phyloP scores from a whole-genome alignment of 2,329 filamentous ascomycete genomes.

The Hyphodiscus sp. region DNA sequence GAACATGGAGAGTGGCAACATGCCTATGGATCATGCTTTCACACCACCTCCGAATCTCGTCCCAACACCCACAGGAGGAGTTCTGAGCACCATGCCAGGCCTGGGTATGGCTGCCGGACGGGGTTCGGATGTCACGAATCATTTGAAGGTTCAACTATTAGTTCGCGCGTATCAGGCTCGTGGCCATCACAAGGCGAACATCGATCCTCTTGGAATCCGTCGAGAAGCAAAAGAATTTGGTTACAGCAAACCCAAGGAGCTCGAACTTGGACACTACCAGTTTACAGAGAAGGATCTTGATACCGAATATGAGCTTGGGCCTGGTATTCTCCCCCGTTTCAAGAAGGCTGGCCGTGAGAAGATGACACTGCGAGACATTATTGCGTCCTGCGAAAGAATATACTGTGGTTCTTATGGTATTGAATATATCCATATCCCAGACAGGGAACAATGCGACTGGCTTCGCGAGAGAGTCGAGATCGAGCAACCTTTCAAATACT shows the following conservation, averaged over 20 bases:
- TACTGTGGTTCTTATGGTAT: constrained; percentile 98
- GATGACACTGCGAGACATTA: constrained; percentile 95
- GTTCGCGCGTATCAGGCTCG: constrained; percentile 97
- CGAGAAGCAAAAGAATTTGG: constrained; percentile 78
- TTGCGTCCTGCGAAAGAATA: constrained; percentile 85
- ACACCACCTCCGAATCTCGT: constrained; percentile 90
- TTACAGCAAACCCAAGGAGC: constrained; percentile 83
- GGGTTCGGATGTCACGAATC: constrained; percentile 83
- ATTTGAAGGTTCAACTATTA: constrained; percentile 95
- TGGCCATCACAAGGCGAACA: constrained; percentile 96
- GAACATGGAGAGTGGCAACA: constrained; percentile 97
- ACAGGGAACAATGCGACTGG: constrained; percentile 97
- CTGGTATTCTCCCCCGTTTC: constrained; percentile 92
- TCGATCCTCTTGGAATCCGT: constrained; percentile 91
- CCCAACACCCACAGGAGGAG: constrained; percentile 70
- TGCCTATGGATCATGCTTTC: constrained; percentile 97
- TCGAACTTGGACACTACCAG: constrained; percentile 87
- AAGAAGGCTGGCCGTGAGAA: constrained; percentile 82
- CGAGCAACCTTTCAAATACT: constrained; percentile 92
- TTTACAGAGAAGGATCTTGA: constrained; percentile 94
- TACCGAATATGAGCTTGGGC: constrained; percentile 83
- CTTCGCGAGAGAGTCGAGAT: constrained; percentile 92
- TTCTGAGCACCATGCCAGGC: constrained; percentile 66
- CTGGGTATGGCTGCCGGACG: constrained; percentile 58
- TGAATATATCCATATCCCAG: constrained; percentile 98